Conservation (phyloP, 2,329 filamentous ascomycete genomes). For the Cladosporium sp. region DNA sequence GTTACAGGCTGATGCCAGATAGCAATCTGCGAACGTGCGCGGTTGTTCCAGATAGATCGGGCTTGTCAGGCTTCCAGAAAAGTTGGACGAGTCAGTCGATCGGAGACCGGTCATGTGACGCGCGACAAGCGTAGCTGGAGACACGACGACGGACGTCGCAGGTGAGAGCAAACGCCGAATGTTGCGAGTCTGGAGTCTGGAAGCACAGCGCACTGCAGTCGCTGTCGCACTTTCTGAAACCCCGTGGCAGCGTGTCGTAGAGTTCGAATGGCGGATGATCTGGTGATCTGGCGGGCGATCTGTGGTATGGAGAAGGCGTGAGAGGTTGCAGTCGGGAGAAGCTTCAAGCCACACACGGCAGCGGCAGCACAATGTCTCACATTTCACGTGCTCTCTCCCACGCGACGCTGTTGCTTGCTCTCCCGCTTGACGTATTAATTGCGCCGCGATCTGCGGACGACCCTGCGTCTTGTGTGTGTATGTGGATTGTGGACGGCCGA, state of each 20-base stretch:
- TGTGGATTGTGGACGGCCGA: not conserved
- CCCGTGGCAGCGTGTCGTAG: not conserved
- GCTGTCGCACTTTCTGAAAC: not conserved
- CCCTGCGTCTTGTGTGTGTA: not conserved
- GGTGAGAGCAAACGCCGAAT: not conserved
- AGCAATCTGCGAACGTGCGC: constrained; percentile 8
- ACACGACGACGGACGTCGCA: not conserved
- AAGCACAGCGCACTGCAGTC: not conserved
- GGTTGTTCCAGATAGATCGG: constrained; percentile 7
- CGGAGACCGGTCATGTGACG: not conserved
- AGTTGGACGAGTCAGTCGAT: constrained; percentile 5
- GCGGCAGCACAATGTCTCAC: constrained; percentile 11
- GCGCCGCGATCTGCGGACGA: not conserved
- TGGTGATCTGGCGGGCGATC: constrained; percentile 15
- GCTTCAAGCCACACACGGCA: constrained; percentile 7
- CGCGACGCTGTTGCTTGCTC: not conserved
- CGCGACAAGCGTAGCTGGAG: not conserved
- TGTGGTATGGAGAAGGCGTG: not conserved
- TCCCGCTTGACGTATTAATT: not conserved
- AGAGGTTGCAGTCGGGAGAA: constrained; percentile 11
- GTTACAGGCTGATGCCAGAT: constrained; percentile 10
- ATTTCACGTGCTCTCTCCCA: constrained; percentile 10
- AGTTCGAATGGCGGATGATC: constrained; percentile 14
- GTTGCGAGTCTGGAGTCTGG: not conserved
- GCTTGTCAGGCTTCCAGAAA: constrained; percentile 17